Evolutionary conservation across 495 filamentous ascomycete species (phyloP), one percentile per base, ranked within the genome.

Genomic region (Aspergillus funiculosus): DNA sequence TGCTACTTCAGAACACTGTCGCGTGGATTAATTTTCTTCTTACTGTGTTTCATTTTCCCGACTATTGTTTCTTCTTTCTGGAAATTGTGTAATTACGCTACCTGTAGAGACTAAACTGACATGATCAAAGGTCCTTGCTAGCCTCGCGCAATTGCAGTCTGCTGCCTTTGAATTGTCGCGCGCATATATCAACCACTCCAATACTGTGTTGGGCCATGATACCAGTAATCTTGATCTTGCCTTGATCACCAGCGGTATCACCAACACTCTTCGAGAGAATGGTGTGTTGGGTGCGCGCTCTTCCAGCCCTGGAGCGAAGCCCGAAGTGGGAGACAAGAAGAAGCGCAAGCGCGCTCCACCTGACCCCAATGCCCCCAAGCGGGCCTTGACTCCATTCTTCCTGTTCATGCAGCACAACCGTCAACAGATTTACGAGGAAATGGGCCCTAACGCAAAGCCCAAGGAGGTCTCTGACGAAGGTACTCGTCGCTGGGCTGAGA

Each of bases 301-400:
- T 8, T 60, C 64, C 6, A 67, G 56, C 56, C 62, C 67, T 37
- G 69, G 61, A 1, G 59, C 51, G 32, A 61, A 58, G 41, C 64
- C 71, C 5, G 76, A 76, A 8, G 74, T 78, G 40, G 79, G 78
- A 68, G 68, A 71, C 40, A 87, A 83, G 73, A 86, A 86, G 73
- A 86, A 87, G 61, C 86, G 87, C 72, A 92, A 90, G 79, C 83
- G 86, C 48, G 80, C 77, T 11, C 66, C 69, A 30, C 85, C 82
- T 52, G 94, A 98, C 62, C 91, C 91, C 46, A 94, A 95, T 61
- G 88, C 89, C 9, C 92, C 92, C 39, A 95, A 95, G 76, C 79
- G 89, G 13, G 88, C 92, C 15, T 62, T 95, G 51, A 96, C 92
- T 13, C 89, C 92, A 0, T 96, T 89, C 68, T 95, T 98, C 72